A percentile compares a stretch with the other conserved stretches of the same genome.
phyloP scores from a whole-genome alignment of 352 stramenopile genomes.

The Phytophthora palmivora region DNA sequence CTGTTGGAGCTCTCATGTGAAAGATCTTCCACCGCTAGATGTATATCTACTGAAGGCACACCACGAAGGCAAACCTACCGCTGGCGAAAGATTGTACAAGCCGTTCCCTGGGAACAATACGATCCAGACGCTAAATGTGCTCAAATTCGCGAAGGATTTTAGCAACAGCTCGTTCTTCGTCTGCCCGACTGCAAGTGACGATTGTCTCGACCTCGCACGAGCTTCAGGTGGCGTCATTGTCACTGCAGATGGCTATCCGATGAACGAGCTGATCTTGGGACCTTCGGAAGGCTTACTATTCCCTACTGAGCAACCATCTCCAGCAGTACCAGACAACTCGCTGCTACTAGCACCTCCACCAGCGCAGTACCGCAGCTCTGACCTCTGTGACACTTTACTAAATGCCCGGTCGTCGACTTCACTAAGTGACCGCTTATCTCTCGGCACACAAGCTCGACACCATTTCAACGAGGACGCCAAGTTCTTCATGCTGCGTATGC shows the following conservation, averaged over 20 bases:
- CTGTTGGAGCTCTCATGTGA: slow-evolving; percentile 44
- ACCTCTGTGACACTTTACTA: slow-evolving; percentile 26
- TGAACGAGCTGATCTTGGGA: slow-evolving; percentile 56
- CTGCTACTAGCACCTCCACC: slow-evolving; percentile 9
- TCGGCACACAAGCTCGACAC: slow-evolving; percentile 29
- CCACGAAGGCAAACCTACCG: slow-evolving; percentile 12
- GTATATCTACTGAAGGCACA: slow-evolving; percentile 34
- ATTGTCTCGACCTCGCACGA: slow-evolving; percentile 67
- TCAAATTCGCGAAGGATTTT: slow-evolving; percentile 45
- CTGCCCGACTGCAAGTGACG: slow-evolving; percentile 61
- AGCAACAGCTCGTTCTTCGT: slow-evolving; percentile 51
- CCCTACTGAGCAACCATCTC: slow-evolving; percentile 3
- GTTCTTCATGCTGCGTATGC: slow-evolving; percentile 52
- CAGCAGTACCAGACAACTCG: slow-evolving; percentile 2
- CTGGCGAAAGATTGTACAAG: slow-evolving; percentile 27
- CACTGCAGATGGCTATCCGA: slow-evolving; percentile 53
- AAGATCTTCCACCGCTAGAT: slow-evolving; percentile 50
- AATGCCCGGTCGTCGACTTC: slow-evolving; percentile 20
- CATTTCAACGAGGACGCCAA: slow-evolving; percentile 57
- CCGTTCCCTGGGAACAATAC: slow-evolving; percentile 24
- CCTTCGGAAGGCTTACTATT: slow-evolving; percentile 17
- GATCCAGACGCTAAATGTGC: slow-evolving; percentile 19
- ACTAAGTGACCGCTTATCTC: slow-evolving; percentile 22
- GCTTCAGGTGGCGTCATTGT: slow-evolving; percentile 54
- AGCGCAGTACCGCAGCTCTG: slow-evolving; percentile 3